These are phyloP conservation scores for Candida neerlandica DNA, from an alignment of 1,139 yeast species.

Conservation along the genomic window DNA sequence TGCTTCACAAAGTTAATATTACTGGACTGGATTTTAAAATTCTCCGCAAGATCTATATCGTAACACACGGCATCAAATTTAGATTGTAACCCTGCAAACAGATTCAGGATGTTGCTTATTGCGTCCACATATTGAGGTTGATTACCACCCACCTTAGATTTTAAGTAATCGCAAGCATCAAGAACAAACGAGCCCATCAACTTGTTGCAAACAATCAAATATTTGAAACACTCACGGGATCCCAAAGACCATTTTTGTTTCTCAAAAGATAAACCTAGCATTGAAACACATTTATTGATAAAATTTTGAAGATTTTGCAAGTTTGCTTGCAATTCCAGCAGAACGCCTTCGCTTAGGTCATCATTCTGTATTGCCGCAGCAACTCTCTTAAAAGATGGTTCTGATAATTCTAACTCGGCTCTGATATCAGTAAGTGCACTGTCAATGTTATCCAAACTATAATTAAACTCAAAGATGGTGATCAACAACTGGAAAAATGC, in stretches of 20 bases:
- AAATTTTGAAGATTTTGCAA: neutral
- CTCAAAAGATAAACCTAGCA: neutral
- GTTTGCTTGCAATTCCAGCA: constrained; percentile 1
- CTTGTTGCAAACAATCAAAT: neutral
- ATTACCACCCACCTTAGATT: neutral
- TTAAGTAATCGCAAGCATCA: neutral
- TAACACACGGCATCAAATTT: neutral
- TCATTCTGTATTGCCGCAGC: neutral
- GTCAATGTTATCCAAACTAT: neutral
- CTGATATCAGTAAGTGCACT: neutral
- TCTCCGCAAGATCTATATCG: neutral
- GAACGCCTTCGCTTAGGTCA: neutral
- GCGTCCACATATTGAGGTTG: neutral
- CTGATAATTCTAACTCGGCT: neutral
- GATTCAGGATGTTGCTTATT: neutral
- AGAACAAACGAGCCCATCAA: neutral
- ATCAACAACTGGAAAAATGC: constrained; percentile 1
- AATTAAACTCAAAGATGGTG: constrained; percentile 5
- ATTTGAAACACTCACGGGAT: neutral
- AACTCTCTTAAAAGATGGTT: neutral
- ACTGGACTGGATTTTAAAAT: neutral
- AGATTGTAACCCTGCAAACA: neutral
- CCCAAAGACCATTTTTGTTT: neutral
- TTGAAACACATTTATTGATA: neutral
- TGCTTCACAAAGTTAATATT: neutral